Conservation (phyloP, 164 flowering plant genomes). For the Umbilicus rupestris region DNA sequence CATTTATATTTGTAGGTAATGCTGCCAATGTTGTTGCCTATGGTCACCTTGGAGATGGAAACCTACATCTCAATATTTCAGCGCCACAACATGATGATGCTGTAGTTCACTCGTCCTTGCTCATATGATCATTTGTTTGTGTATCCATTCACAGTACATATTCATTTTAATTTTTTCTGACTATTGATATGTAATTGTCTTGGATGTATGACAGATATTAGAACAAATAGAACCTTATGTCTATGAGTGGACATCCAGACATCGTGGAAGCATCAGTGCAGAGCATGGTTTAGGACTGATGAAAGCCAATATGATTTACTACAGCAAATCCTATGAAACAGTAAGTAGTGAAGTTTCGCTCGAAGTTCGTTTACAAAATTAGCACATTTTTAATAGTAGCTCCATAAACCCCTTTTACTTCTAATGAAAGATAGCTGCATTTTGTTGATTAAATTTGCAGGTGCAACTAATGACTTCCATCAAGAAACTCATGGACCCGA, state of each 20-base stretch:
- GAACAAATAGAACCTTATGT: conserved; percentile 88
- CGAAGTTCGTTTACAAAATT: not conserved
- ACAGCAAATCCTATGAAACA: conserved; percentile 76
- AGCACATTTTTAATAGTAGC: not conserved
- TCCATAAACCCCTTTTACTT: not conserved
- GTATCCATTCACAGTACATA: not conserved
- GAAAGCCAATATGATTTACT: conserved; percentile 87
- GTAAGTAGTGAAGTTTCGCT: conserved; percentile 37
- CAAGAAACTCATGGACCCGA: conserved; percentile 77
- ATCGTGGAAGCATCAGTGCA: conserved; percentile 91
- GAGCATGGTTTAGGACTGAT: conserved; percentile 94
- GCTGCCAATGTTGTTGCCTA: conserved; percentile 72
- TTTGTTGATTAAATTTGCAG: conserved; percentile 22
- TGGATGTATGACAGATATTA: conserved; percentile 44
- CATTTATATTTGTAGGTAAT: conserved; percentile 30
- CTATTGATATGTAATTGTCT: not conserved
- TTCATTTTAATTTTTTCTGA: not conserved
- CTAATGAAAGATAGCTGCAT: not conserved
- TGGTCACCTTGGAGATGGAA: conserved; percentile 98
- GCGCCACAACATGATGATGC: conserved; percentile 57
- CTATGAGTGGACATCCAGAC: conserved; percentile 90
- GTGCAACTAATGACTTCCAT: conserved; percentile 79
- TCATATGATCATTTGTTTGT: not conserved
- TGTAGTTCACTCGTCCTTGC: conserved; percentile 33
- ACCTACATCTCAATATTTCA: conserved; percentile 89